Conservation (phyloP, 495 filamentous ascomycete genomes). For the Penicillium roqueforti region DNA sequence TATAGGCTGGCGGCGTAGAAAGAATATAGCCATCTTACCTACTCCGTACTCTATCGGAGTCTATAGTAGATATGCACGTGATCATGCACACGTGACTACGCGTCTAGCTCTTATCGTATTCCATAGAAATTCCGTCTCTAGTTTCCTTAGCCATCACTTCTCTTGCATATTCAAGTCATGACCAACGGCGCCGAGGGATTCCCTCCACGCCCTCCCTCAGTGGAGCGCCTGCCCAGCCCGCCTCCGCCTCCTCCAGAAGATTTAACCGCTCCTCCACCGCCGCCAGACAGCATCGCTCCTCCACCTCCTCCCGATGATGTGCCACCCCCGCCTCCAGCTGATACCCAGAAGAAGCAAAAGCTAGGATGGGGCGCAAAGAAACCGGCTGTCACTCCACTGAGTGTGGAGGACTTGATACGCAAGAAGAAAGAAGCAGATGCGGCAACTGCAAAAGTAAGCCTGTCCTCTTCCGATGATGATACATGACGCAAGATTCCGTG, state of each 20-base stretch:
- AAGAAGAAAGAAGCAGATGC: slow-evolving; percentile 79
- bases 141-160: not conserved
- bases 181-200: slow-evolving; percentile 21
- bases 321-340: slow-evolving; percentile 35
- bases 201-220: slow-evolving; percentile 29
- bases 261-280: slow-evolving; percentile 51
- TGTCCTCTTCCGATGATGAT: not conserved
- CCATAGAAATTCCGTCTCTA: slow-evolving; percentile 29
- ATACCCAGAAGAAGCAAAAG: slow-evolving; percentile 52
- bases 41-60: too few species aligned
- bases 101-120: slow-evolving; percentile 8
- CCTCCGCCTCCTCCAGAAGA: slow-evolving; percentile 57
- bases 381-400: slow-evolving; percentile 51
- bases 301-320: slow-evolving; percentile 41
- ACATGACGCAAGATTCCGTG: not conserved
- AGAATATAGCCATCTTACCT: too few species aligned
- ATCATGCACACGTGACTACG: slow-evolving; percentile 17
- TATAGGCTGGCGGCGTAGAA: too few species aligned
- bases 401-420: slow-evolving; percentile 70
- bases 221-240: slow-evolving; percentile 39
- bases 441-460: slow-evolving; percentile 65
- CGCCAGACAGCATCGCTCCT: slow-evolving; percentile 49
- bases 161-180: slow-evolving; percentile 15
- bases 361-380: slow-evolving; percentile 48
- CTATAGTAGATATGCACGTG: not conserved